Evolutionary conservation across 495 filamentous ascomycete species (phyloP).

Genomic region (Zalerion maritima): DNA sequence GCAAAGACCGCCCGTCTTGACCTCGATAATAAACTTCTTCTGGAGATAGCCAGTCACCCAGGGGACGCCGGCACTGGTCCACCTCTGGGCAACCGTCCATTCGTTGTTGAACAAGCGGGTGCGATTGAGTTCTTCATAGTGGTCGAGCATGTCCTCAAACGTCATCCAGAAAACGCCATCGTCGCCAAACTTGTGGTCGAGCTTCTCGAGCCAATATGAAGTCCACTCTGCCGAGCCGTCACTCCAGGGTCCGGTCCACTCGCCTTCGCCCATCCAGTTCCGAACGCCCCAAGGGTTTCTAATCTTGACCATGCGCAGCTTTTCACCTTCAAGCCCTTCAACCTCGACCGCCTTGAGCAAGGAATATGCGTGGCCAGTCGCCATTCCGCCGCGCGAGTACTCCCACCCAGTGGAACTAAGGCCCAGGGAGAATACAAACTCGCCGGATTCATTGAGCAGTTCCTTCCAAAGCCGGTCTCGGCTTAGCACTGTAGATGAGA

Average conservation of each 20-base stretch:
- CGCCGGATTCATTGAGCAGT: conserved; percentile 35
- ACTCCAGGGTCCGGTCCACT: conserved; percentile 58
- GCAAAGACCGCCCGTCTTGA: conserved; percentile 43
- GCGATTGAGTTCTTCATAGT: conserved; percentile 55
- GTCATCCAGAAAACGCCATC: conserved; percentile 44
- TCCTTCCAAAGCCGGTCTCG: conserved; percentile 63
- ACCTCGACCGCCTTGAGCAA: conserved; percentile 56
- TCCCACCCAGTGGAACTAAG: conserved; percentile 8
- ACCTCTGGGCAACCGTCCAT: conserved; percentile 53
- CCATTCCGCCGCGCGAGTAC: conserved; percentile 40
- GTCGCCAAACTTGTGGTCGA: conserved; percentile 60
- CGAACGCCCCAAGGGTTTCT: conserved; percentile 54
- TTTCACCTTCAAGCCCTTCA: conserved; percentile 34
- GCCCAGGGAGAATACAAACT: conserved; percentile 15
- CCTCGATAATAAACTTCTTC: conserved; percentile 52
- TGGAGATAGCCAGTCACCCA: conserved; percentile 62
- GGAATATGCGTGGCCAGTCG: conserved; percentile 59
- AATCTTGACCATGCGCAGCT: conserved; percentile 42
- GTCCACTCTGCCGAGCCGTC: conserved; percentile 64
- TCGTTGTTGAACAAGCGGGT: conserved; percentile 57
- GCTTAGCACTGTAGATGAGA: conserved; percentile 48
- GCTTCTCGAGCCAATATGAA: conserved; percentile 53
- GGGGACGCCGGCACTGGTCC: conserved; percentile 54
- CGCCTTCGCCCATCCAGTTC: conserved; percentile 23
- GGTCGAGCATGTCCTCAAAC: conserved; percentile 45